Base-by-base conservation (phyloP, 2,329 filamentous ascomycete genomes). In the Leptographium procerum region DNA sequence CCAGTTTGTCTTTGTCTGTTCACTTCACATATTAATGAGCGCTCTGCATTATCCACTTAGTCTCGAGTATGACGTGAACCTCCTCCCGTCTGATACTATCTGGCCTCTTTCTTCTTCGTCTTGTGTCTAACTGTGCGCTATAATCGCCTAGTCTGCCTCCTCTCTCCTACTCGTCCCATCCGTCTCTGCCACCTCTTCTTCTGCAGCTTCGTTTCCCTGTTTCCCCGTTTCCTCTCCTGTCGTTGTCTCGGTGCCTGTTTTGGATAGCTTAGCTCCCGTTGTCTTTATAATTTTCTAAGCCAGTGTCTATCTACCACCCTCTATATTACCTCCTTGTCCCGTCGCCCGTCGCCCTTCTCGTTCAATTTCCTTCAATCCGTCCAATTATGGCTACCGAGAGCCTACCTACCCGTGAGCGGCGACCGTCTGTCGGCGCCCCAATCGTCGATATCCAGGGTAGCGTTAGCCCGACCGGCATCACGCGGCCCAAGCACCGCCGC, bases 401-500 rank as follows among this genome's bases (percentile, higher is more conserved):
- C 47, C 55, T 82, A 56, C 77, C 81, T 56, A 73, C 75, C 47
- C 82, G 89, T 64, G 85, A 96, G 78, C 86, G 91, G 65, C 88
- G 83, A 65, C 90, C 88, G 60, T 95, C 90, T 24, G 86, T 82
- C 59, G 84, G 87, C 64, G 89, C 89, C 65, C 91, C 91, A 52
- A 86, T 96, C 65, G 83, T 88, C 63, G 90, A 96, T 69, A 86
- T 97, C 62, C 81, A 89, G 71, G 91, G 91, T 64, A 86, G 89
- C 22, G 84, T 96, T 59, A 87, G 87, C n/a, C 90, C 91, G 47
- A 86, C 86, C 48, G 92, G 95, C 70, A 86, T 88, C 74, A 84
- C 82, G 29, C 82, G 94, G 61, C 94, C 94, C 52, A 99, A 97
- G 77, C 94, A 99, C 77, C 96, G 90, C 79, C 84, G 94, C 65